Conservation (phyloP, 306 rosid genomes). For the Sindora glabra region DNA sequence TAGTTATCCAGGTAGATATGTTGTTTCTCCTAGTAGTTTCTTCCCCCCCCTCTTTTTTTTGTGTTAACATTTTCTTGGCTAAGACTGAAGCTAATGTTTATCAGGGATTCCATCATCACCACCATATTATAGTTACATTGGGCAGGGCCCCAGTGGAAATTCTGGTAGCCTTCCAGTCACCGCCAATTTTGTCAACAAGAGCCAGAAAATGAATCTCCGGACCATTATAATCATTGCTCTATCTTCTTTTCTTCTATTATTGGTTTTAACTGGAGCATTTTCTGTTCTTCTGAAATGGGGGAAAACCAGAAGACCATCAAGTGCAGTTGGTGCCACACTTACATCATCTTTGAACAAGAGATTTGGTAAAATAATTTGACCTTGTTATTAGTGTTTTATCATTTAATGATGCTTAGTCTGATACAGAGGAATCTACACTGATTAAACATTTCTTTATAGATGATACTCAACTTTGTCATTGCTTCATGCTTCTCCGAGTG, state of each 20-base stretch:
- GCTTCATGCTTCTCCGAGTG: neutral
- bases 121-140: conserved; percentile 33
- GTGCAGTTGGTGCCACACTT: conserved; percentile 50
- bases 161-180: conserved; percentile 48
- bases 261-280: conserved; percentile 62
- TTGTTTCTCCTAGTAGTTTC: conserved; percentile 2
- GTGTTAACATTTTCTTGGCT: conserved; percentile 20
- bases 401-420: conserved; percentile 4
- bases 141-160: conserved; percentile 44
- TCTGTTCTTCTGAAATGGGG: conserved; percentile 55
- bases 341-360: conserved; percentile 59
- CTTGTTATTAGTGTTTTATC: conserved; percentile 1
- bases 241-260: conserved; percentile 64
- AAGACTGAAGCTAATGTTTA: conserved; percentile 29
- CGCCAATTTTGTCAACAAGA: conserved; percentile 40
- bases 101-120: conserved; percentile 73
- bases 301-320: conserved; percentile 61
- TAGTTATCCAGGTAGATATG: conserved; percentile 71
- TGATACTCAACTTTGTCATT: conserved; percentile 4
- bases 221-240: conserved; percentile 55
- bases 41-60: conserved; percentile 8
- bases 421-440: neutral
- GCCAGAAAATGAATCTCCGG: conserved; percentile 51
- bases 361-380: conserved; percentile 47
- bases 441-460: neutral